Base-by-base conservation (phyloP, 768 basidiomycete species). In the Tricholoma saponaceum region DNA sequence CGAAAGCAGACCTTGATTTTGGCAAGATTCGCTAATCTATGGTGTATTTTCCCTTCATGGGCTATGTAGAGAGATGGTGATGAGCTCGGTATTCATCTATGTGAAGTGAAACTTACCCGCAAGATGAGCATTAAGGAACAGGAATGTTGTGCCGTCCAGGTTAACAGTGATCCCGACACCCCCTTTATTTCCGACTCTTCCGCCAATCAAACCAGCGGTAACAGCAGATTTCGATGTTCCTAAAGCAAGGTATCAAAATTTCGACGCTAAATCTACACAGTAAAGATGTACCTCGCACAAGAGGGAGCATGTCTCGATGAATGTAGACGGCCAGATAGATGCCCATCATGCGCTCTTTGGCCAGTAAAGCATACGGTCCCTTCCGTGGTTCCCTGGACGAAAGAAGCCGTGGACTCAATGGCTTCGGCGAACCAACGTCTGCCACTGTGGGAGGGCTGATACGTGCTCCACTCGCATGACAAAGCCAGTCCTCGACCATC, bases 341-440 rank as follows among this genome's bases (percentile, higher is more conserved):
- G 2, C 92, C 92, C 90, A 98, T 89, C 74, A 98, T 79, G 28
- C 95, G 80, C 64, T 97, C 94, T 72, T 98, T 98, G 54, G 84
- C 80, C 10, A 96, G 76, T 23, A 95, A 79, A 60, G 90, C 80
- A 66, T 97, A 98, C 14, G 92, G 92, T 0, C 90, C 92, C 62
- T 79, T 78, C 54, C 78, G 73, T 14, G 71, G 68, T 26, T 79
- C 78, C 56, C 77, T 81, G 0, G 72, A 67, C 1, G 74, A 28
- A 67, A 30, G 71, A 70, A 44, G 41, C 13, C 77, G 74, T 43
- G 79, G 73, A 39, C 77, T 70, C 25, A 83, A 62, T 4, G 73
- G 75, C 57, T 72, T 72, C 6, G 79, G 74, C 6, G 72, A 72
- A 49, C 79, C 73, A 44, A 79, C 73, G 52, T 81, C 78, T 13